A percentile compares a stretch with the other conserved stretches of the same genome.
Evolutionary conservation across 768 basidiomycete species (phyloP).

Genomic region (Boletales sp.): DNA sequence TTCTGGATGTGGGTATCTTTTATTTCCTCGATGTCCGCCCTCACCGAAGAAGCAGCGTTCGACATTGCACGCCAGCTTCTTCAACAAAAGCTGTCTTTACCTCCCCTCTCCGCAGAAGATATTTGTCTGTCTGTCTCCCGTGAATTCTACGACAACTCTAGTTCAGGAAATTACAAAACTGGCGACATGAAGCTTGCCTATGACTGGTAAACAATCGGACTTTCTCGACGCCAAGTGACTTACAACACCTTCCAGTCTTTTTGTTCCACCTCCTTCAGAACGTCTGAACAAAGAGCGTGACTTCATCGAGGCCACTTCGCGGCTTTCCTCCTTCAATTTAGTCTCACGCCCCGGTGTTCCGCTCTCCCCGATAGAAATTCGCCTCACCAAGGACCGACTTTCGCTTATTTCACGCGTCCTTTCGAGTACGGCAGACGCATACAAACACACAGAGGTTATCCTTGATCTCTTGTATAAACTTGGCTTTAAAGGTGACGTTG

Average conservation of each 20-base stretch:
- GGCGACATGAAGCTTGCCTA: conserved; percentile 98
- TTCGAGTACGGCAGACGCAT: conserved; percentile 79
- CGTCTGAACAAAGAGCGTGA: conserved; percentile 69
- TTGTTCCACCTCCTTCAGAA: conserved; percentile 65
- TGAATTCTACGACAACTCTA: conserved; percentile 95
- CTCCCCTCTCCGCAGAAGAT: conserved; percentile 56
- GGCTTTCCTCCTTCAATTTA: conserved; percentile 89
- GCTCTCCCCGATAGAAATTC: conserved; percentile 90
- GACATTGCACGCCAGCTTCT: conserved; percentile 65
- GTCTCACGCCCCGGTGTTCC: conserved; percentile 68
- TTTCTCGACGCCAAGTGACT: not conserved
- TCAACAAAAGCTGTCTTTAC: conserved; percentile 48
- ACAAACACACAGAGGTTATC: conserved; percentile 89
- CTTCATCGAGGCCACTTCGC: conserved; percentile 97
- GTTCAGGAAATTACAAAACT: conserved; percentile 83
- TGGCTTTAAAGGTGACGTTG: conserved; percentile 65
- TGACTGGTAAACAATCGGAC: conserved; percentile 64
- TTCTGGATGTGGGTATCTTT: conserved; percentile 71
- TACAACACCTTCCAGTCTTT: conserved; percentile 49
- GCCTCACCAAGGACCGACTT: conserved; percentile 85
- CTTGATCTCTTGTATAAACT: conserved; percentile 88
- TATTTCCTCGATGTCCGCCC: not conserved
- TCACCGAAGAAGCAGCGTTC: conserved; percentile 46
- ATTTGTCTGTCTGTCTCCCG: conserved; percentile 77
- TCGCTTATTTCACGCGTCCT: conserved; percentile 85